Evolutionary conservation across 805 yeast genomes (phyloP).

Genomic region (Pichia cephalocereana): DNA sequence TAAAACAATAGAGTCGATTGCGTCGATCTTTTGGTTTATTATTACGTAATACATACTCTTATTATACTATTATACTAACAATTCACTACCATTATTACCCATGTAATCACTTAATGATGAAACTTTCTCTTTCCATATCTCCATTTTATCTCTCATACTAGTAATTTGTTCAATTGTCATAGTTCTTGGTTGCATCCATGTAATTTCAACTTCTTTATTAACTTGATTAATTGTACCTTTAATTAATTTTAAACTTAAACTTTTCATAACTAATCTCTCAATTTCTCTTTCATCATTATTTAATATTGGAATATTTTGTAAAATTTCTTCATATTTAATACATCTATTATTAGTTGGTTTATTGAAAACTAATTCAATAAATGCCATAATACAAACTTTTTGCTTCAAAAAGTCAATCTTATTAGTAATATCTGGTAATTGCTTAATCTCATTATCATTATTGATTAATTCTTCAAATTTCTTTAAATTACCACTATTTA

Average conservation of each 20-base stretch:
- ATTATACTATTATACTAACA: conserved; percentile 38
- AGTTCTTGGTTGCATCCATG: conserved; percentile 95
- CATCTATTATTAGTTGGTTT: conserved; percentile 68
- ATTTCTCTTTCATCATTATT: conserved; percentile 53
- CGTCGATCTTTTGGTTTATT: too few relatives aligned
- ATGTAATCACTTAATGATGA: conserved; percentile 52
- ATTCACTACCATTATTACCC: conserved; percentile 49
- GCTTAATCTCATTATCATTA: conserved; percentile 1
- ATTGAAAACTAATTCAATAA: conserved; percentile 76
- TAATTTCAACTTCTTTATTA: conserved; percentile 62
- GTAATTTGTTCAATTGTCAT: conserved; percentile 75
- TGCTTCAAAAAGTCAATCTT: conserved; percentile 68
- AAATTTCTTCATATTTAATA: conserved; percentile 64
- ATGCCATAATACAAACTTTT: conserved; percentile 86
- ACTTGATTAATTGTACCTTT: conserved; percentile 91
- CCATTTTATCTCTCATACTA: conserved; percentile 63
- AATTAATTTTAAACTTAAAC: conserved; percentile 73
- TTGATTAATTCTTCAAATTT: conserved; percentile 41
- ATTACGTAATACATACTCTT: too few relatives aligned
- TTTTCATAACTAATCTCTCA: conserved; percentile 86
- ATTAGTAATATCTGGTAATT: conserved; percentile 32
- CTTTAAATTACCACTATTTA: conserved; percentile 71
- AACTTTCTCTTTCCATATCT: conserved; percentile 73
- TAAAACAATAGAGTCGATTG: too few relatives aligned
- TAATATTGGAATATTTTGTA: conserved; percentile 55